phyloP scores from a whole-genome alignment of 257 asterid species.

The Rehmannia glutinosa region DNA sequence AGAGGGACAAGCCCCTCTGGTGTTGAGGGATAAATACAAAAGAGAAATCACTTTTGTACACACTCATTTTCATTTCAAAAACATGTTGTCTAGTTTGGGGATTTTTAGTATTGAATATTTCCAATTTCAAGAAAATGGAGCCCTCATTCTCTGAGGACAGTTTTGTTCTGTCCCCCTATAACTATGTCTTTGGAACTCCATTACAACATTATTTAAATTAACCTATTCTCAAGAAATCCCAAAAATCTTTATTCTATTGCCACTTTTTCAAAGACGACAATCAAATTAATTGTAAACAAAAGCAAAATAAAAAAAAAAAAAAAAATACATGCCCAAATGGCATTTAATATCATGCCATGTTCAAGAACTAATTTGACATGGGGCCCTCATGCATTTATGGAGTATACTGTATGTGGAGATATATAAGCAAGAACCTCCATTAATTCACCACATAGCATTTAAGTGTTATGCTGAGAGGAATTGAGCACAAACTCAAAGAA shows the following conservation, averaged over 20 bases:
- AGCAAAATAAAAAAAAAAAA: background rate
- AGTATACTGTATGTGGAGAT: conserved; percentile 4
- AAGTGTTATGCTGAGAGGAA: conserved; percentile 8
- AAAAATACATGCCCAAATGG: background rate
- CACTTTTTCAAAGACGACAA: conserved; percentile 19
- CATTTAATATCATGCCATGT: conserved; percentile 27
- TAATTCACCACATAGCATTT: too few species aligned
- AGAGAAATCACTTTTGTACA: conserved; percentile 3
- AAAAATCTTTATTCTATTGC: conserved; percentile 10
- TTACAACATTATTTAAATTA: background rate
- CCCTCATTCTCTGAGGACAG: conserved; percentile 20
- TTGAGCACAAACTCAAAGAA: conserved; percentile 21
- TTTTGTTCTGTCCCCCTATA: conserved; percentile 21
- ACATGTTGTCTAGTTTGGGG: conserved; percentile 22
- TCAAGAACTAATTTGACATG: conserved; percentile 23
- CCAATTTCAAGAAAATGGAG: conserved; percentile 33
- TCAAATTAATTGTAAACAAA: background rate
- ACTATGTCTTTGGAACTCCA: conserved; percentile 26
- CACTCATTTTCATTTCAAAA: background rate
- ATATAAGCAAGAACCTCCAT: too few species aligned
- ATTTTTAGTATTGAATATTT: too few species aligned
- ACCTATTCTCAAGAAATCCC: conserved; percentile 6
- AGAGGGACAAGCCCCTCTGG: conserved; percentile 21
- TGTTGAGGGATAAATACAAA: too few species aligned
- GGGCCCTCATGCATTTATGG: conserved; percentile 26